Conservation (phyloP, 768 basidiomycete genomes). For the Mycena latifolia region DNA sequence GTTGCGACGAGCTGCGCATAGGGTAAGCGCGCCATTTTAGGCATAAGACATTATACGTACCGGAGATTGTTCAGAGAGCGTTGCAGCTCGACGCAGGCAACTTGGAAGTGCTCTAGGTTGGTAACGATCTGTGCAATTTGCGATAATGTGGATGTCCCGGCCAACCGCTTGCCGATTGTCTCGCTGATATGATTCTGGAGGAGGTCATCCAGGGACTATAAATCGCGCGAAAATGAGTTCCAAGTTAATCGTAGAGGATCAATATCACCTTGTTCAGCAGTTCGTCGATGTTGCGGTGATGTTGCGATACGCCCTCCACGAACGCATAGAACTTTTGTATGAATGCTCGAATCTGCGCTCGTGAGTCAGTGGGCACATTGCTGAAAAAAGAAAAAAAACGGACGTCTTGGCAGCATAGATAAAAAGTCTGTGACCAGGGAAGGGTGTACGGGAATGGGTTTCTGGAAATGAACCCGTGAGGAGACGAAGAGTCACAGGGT, state of each 20-base stretch:
- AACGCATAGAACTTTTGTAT: conserved; percentile 97
- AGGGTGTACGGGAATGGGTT: conserved; percentile 75
- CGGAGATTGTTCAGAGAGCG: conserved; percentile 86
- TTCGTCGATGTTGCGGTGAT: conserved; percentile 92
- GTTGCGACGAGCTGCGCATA: conserved; percentile 76
- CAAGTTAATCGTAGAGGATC: neutral
- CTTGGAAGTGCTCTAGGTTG: conserved; percentile 93
- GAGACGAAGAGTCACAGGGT: neutral
- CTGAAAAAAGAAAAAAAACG: conserved; percentile 33
- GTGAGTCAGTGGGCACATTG: neutral
- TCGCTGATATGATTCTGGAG: conserved; percentile 82
- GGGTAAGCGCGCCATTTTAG: neutral
- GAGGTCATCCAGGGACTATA: conserved; percentile 87
- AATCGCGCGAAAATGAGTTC: conserved; percentile 10
- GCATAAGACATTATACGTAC: conserved; percentile 50
- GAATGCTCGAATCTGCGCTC: conserved; percentile 80
- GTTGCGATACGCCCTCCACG: conserved; percentile 93
- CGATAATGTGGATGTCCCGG: conserved; percentile 81
- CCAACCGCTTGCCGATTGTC: conserved; percentile 79
- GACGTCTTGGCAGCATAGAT: conserved; percentile 93
- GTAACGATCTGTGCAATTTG: conserved; percentile 95
- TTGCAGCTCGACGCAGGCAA: conserved; percentile 87
- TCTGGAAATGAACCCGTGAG: conserved; percentile 52
- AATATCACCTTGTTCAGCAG: conserved; percentile 84
- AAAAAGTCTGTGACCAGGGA: conserved; percentile 97